Evolutionary conservation across 1,284 basidiomycete species (phyloP).

Genomic region (Ganoderma meredithae): DNA sequence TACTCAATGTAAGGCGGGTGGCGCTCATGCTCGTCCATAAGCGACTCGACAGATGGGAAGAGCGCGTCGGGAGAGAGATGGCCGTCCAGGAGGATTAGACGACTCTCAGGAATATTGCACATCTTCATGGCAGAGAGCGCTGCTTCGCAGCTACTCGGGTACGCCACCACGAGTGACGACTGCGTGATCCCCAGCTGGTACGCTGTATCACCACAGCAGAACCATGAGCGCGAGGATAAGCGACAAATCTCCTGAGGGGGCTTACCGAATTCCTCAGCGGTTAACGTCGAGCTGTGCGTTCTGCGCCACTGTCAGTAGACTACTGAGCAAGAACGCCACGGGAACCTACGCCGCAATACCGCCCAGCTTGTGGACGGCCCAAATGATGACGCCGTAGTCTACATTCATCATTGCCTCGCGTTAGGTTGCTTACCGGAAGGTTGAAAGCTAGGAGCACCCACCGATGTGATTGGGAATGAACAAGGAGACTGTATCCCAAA

Average conservation of each 20-base stretch:
- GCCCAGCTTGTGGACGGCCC: not conserved
- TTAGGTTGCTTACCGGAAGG: no score
- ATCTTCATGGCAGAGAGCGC: not conserved
- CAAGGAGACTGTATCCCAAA: not conserved
- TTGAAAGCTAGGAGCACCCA: not conserved
- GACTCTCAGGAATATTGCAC: not conserved
- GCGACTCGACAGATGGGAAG: not conserved
- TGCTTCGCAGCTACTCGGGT: not conserved
- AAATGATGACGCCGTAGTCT: not conserved
- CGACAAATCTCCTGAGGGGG: not conserved
- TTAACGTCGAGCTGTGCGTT: not conserved
- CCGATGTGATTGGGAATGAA: not conserved
- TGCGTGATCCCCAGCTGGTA: not conserved
- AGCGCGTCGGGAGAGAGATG: not conserved
- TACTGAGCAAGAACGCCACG: not conserved
- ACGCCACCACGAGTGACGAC: not conserved
- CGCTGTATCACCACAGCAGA: not conserved
- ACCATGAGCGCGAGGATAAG: not conserved
- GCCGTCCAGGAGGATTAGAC: slow-evolving; percentile 1
- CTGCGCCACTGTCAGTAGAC: not conserved
- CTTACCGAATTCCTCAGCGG: not conserved
- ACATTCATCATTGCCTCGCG: not conserved
- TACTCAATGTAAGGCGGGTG: slow-evolving; percentile 38
- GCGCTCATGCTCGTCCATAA: not conserved
- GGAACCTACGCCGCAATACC: not conserved